phyloP scores from a whole-genome alignment of 345 rosid species.

The Conringia planisiliqua region DNA sequence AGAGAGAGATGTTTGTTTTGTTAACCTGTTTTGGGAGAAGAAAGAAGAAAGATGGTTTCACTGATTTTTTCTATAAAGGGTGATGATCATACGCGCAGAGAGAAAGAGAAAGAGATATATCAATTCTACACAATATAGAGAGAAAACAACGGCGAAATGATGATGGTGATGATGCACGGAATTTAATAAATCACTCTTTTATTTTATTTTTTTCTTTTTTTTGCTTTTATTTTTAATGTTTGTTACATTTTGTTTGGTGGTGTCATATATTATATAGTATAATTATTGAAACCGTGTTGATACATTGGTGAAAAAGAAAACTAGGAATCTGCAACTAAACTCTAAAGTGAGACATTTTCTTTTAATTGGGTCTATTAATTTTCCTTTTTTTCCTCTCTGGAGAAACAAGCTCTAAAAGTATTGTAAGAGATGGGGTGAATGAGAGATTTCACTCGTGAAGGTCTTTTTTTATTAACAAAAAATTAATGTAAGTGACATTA shows the following conservation, averaged over 20 bases:
- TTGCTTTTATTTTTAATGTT: neutral
- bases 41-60: neutral
- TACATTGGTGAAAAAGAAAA: neutral
- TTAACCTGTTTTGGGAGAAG: constrained; percentile 20
- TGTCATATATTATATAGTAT: neutral
- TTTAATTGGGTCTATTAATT: neutral
- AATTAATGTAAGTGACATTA: neutral
- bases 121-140: neutral
- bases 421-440: neutral
- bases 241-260: neutral
- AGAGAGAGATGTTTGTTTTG: neutral
- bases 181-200: neutral
- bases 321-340: neutral
- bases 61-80: constrained; percentile 10
- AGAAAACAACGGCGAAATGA: neutral
- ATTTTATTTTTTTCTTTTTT: neutral
- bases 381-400: too few species aligned
- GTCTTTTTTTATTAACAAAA: neutral
- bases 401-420: too few species aligned
- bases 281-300: neutral
- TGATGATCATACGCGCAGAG: too few species aligned
- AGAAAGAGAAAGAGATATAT: constrained; percentile 11
- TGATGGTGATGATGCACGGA: neutral
- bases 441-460: neutral
- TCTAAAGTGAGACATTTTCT: neutral